Evolutionary conservation across 306 rosid species (phyloP).

Genomic region (Sicyos baderoa): DNA sequence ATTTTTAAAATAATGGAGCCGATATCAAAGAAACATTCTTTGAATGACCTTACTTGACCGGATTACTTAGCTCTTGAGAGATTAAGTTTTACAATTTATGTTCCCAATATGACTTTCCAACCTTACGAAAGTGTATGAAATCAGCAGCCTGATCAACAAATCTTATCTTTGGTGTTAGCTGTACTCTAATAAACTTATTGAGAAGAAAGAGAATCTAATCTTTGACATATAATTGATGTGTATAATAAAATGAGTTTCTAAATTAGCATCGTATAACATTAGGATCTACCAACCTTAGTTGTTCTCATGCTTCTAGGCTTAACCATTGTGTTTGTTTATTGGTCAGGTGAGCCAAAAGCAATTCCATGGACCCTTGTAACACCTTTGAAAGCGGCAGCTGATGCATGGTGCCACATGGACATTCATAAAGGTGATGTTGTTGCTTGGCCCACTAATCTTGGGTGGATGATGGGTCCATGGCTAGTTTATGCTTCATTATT

Average conservation of each 20-base stretch:
- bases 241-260: too few relatives aligned
- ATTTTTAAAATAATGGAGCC: background rate
- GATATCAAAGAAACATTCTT: background rate
- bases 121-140: background rate
- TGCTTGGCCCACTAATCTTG: constrained; percentile 96
- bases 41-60: background rate
- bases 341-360: constrained; percentile 91
- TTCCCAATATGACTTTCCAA: constrained; percentile 3
- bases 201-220: too few relatives aligned
- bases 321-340: constrained; percentile 21
- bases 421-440: constrained; percentile 70
- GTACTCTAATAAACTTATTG: too few relatives aligned
- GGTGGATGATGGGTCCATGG: constrained; percentile 99
- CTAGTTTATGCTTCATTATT: constrained; percentile 81
- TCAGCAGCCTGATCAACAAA: background rate
- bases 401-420: constrained; percentile 93
- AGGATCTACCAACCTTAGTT: background rate
- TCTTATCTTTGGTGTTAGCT: too few relatives aligned
- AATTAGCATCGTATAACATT: background rate
- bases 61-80: background rate
- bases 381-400: constrained; percentile 91
- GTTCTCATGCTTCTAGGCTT: background rate
- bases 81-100: background rate
- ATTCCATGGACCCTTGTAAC: constrained; percentile 86
- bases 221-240: too few relatives aligned